Percentiles rank a stretch among this genome's conserved stretches.
phyloP scores from a whole-genome alignment of 305 asterid species.

The Withania somnifera region DNA sequence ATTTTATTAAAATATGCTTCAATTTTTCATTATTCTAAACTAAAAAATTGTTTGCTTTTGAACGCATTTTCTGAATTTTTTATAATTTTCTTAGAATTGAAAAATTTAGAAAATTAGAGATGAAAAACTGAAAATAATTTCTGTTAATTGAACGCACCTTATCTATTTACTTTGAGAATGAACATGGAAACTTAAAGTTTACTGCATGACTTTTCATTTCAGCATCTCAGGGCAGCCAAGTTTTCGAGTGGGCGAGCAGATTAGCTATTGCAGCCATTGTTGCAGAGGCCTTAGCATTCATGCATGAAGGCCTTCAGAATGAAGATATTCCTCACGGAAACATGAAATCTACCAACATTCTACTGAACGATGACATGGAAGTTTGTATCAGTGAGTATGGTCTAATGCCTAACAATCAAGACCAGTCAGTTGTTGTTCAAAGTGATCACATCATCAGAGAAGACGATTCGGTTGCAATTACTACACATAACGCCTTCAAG shows the following conservation, averaged over 20 bases:
- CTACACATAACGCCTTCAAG: slow-evolving; percentile 13
- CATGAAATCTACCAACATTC: slow-evolving; percentile 61
- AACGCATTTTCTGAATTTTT: too few relatives aligned
- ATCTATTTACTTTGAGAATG: not conserved
- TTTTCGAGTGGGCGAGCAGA: slow-evolving; percentile 50
- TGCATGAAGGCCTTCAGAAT: slow-evolving; percentile 43
- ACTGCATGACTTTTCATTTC: slow-evolving; percentile 1
- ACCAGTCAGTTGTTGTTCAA: slow-evolving; percentile 13
- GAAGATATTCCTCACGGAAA: slow-evolving; percentile 60
- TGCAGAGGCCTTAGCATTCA: slow-evolving; percentile 43
- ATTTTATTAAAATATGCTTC: too few relatives aligned
- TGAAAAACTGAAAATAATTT: too few relatives aligned
- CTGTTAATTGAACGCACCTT: too few relatives aligned
- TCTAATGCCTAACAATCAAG: slow-evolving; percentile 26
- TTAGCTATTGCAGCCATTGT: slow-evolving; percentile 34
- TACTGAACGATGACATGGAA: slow-evolving; percentile 40
- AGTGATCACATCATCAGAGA: slow-evolving; percentile 15
- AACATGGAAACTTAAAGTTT: not conserved
- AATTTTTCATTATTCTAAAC: too few relatives aligned
- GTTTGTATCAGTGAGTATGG: slow-evolving; percentile 67
- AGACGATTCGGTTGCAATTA: not conserved
- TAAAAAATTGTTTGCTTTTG: too few relatives aligned
- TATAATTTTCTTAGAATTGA: too few relatives aligned
- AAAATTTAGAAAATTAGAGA: too few relatives aligned
- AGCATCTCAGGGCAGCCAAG: slow-evolving; percentile 34